These are phyloP conservation scores for Macrophomina pseudophaseolina DNA, from an alignment of 2,329 filamentous ascomycete species.

Conservation along the genomic window DNA sequence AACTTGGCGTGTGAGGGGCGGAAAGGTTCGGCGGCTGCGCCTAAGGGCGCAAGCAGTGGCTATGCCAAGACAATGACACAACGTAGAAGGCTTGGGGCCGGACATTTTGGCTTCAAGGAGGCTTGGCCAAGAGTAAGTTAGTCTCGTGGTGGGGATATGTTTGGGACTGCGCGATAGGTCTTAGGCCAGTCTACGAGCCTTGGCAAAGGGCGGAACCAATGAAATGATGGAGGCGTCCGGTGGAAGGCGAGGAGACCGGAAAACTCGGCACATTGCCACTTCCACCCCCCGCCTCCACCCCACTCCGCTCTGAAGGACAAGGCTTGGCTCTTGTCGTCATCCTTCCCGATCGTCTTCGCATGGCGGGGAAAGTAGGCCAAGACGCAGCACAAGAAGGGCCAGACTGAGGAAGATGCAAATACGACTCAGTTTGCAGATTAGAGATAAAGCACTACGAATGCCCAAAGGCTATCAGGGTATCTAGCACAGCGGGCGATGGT, in stretches of 20 bases:
- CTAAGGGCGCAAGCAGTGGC: not conserved
- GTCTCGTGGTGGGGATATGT: constrained; percentile 13
- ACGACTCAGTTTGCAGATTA: not conserved
- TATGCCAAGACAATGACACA: not conserved
- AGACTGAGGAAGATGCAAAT: not conserved
- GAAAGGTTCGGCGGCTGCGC: not conserved
- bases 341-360: not conserved
- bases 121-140: constrained; percentile 9
- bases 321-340: constrained; percentile 19
- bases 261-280: constrained; percentile 20
- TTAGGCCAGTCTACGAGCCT: constrained; percentile 8
- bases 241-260: constrained; percentile 9
- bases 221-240: not conserved
- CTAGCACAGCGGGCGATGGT: not conserved
- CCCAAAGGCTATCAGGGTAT: not conserved
- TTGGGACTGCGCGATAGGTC: not conserved
- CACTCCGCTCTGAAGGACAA: constrained; percentile 15
- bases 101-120: not conserved
- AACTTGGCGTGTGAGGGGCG: constrained; percentile 18
- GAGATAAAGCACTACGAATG: not conserved
- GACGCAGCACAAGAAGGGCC: not conserved
- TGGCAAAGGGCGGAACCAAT: constrained; percentile 17
- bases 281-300: constrained; percentile 16
- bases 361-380: constrained; percentile 1
- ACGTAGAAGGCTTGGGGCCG: constrained; percentile 20